Evolutionary conservation across 305 asterid genomes (phyloP), one percentile per base, ranked within the genome.

Genomic region (Fraxinus latifolia): DNA sequence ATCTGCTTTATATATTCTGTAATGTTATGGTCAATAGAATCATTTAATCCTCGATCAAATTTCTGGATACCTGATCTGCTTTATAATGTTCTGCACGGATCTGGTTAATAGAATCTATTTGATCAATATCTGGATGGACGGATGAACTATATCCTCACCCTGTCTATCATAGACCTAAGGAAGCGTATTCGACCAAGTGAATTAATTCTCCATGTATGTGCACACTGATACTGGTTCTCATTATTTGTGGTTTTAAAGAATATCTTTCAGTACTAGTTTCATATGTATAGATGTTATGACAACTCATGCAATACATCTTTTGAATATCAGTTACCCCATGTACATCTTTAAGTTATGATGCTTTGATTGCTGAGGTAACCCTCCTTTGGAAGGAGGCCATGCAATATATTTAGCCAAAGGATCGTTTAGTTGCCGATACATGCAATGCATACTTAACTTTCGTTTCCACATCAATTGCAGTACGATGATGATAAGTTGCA

Each of bases 401-500:
- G 32, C 60, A 75, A 12, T 5, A 75, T 50, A 37, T 29, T 83
- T 62, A 60, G 47, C 67, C 37, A 60, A 67, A 72, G 31, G 50
- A 81, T 29, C 72, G 32, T 62, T 72, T 39, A 50, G 19, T 76
- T 62, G 50, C 21, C 78, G 25, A 65, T 76, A 50, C 70, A 14
- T 80, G 34, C 60, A 27, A 71, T 19, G 47, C 39, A 17, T 39
- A 42, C 12, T 72, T 25, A 67, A 23, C 19, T 71, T 78, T 71
- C 17, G 3, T 74, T 81, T 84, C 73, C 80, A 23, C 68, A 76
- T 83, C 58, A 80, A 82, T 86, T 86, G 89, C 95, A 96, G 98
- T 96, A 86, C 86, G 83, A 85, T 76, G 99, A 96, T 74, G 98
- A 94, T 78, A 94, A 91, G 91, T 94, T 91, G 85, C 90, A 74